Percentiles rank a stretch among this genome's conserved stretches.
phyloP scores from a whole-genome alignment of 1,284 basidiomycete genomes.

The Entoloma clypeatum region DNA sequence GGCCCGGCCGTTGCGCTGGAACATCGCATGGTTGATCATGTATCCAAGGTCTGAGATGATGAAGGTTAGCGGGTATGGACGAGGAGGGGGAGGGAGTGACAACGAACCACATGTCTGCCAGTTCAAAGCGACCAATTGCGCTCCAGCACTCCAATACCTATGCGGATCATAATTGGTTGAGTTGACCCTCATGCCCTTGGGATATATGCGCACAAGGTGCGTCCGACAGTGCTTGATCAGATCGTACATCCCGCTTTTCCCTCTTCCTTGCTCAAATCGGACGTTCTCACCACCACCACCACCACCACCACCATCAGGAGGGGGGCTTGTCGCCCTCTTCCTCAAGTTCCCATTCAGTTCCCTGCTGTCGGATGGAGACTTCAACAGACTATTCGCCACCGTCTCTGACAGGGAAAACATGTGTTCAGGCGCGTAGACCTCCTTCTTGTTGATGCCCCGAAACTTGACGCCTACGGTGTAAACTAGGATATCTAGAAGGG shows the following conservation, averaged over 20 bases:
- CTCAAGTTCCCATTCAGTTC: too few relatives aligned
- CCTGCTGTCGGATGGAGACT: slow-evolving; percentile 31
- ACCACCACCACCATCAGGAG: too few relatives aligned
- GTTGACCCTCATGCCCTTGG: slow-evolving; percentile 76
- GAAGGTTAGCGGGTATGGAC: neutral
- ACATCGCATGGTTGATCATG: slow-evolving; percentile 94
- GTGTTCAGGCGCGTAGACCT: slow-evolving; percentile 84
- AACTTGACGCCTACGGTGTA: slow-evolving; percentile 97
- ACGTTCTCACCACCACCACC: too few relatives aligned
- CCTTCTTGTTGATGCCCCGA: slow-evolving; percentile 90
- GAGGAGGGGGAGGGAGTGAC: slow-evolving; percentile 16
- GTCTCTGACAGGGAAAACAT: slow-evolving; percentile 93
- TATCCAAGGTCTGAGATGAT: slow-evolving; percentile 70
- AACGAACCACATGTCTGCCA: slow-evolving; percentile 91
- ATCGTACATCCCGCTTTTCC: too few relatives aligned
- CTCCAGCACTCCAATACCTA: slow-evolving; percentile 86
- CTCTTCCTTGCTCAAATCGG: too few relatives aligned
- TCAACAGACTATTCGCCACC: slow-evolving; percentile 64
- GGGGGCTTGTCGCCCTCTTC: too few relatives aligned
- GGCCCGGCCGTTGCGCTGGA: slow-evolving; percentile 80
- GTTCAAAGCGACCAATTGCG: slow-evolving; percentile 94
- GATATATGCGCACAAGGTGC: slow-evolving; percentile 90
- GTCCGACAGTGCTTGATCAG: slow-evolving; percentile 88
- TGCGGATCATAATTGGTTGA: slow-evolving; percentile 91
- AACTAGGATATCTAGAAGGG: slow-evolving; percentile 78